Base-by-base conservation (phyloP, 2,329 filamentous ascomycete species). In the Ceratocystis harringtonii region DNA sequence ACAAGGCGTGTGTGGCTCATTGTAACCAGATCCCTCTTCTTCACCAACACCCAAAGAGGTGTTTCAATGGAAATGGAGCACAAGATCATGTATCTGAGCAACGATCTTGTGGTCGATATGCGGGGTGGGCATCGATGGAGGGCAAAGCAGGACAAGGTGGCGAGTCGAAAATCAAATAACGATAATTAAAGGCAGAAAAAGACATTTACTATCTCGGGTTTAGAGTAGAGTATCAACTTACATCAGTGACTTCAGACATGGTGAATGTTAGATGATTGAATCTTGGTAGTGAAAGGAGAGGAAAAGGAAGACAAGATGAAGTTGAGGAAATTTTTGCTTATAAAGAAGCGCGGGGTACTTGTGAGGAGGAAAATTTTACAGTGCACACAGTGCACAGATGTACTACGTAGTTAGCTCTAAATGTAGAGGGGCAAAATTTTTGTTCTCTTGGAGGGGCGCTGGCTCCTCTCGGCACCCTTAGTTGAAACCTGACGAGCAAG, bases 221-320 rank as follows among this genome's bases (percentile, higher is more conserved):
- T 1, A 32, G 32, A n/a, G n/a, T 17, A 25, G 28, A 58, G 28
- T 36, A 19, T n/a, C 15, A 68, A 76, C 80, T 78, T 77, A 83
- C 81, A 74, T 82, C 80, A 69, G 10, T 15, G 36, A 41, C 10
- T 15, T 83, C 81, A 72, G 81, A 75, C 82, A 84, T 84, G 73
- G 76, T 82, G 80, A 78, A 74, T 74, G 74, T 75, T 76, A 63
- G 62, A 61, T 63, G 48, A 44, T 63, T 69, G 69, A 71, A 72
- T 70, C 71, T 71, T 69, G 68, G 67, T 61, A 70, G 69, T 65
- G 67, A 70, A 70, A 69, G 69, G 68, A 68, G 69, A 68, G 68
- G 66, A 68, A 68, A 70, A 70, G 71, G 66, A 68, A 68, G 67
- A 65, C 63, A 69, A 66, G 68, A 65, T 66, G 57, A 66, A 67